phyloP scores from a whole-genome alignment of 176 grass and related monocot species.

The Chrysopogon serrulatus region DNA sequence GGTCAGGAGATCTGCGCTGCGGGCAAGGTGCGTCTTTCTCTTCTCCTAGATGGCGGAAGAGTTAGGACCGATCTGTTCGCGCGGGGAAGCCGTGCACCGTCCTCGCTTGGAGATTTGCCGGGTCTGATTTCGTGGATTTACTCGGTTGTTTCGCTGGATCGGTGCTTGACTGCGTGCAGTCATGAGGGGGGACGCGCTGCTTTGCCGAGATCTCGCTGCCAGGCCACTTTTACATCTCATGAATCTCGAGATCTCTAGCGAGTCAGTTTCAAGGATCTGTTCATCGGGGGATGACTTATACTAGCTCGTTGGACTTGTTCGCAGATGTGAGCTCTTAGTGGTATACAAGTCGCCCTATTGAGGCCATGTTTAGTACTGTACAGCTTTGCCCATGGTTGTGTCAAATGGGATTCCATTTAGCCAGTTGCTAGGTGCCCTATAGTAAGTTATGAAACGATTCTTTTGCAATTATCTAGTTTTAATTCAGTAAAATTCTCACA shows the following conservation, averaged over 20 bases:
- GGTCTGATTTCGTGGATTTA: not conserved
- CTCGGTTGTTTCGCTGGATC: not conserved
- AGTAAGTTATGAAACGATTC: not conserved
- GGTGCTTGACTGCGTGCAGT: not conserved
- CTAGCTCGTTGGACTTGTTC: not conserved
- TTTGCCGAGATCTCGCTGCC: not conserved
- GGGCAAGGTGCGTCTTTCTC: slow-evolving; percentile 1
- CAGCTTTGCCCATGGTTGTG: not conserved
- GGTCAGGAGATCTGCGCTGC: not conserved
- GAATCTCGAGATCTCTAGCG: not conserved
- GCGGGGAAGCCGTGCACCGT: not conserved
- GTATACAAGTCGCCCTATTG: too few relatives aligned
- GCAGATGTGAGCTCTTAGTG: not conserved
- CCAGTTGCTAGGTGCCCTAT: not conserved
- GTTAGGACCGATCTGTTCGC: not conserved
- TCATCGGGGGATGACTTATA: not conserved
- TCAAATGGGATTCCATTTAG: not conserved
- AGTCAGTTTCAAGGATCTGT: not conserved
- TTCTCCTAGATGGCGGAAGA: not conserved
- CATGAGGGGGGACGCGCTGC: not conserved
- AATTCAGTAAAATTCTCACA: not conserved
- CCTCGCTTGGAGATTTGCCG: not conserved
- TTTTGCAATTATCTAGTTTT: not conserved
- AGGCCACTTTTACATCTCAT: not conserved
- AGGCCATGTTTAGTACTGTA: not conserved